Conservation (phyloP, 2,329 filamentous ascomycete species). For the Fusarium sublunatum region DNA sequence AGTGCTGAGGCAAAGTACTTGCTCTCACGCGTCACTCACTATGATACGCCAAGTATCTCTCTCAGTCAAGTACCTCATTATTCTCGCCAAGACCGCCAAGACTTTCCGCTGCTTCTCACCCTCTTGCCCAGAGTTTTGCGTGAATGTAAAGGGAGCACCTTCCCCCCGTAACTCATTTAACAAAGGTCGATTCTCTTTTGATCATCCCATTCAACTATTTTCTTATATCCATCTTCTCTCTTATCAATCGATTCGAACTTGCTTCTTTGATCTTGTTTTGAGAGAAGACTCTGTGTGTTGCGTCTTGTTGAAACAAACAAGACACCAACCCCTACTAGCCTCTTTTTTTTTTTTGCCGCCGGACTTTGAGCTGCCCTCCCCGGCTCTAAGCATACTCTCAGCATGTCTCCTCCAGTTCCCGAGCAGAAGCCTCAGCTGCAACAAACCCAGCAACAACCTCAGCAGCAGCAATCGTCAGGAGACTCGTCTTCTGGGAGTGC, state of each 20-base stretch:
- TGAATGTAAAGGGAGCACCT: constrained; percentile 54
- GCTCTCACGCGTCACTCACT: fast-evolving
- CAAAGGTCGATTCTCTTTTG: constrained; percentile 37
- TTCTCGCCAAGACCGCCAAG: constrained; percentile 52
- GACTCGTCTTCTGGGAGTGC: constrained; percentile 53
- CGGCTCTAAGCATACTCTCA: constrained; percentile 41
- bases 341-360: constrained; percentile 17
- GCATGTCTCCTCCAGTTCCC: constrained; percentile 51
- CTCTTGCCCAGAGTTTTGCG: constrained; percentile 50
- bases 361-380: constrained; percentile 4
- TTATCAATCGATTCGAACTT: constrained; percentile 12
- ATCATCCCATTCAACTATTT: constrained; percentile 28
- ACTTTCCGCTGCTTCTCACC: constrained; percentile 54
- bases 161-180: constrained; percentile 45
- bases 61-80: constrained; percentile 32
- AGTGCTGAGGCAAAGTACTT: constrained; percentile 34
- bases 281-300: constrained; percentile 4
- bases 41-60: background rate
- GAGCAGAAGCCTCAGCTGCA: constrained; percentile 43
- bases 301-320: constrained; percentile 20
- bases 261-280: constrained; percentile 1
- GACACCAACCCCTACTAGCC: constrained; percentile 23
- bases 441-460: constrained; percentile 40
- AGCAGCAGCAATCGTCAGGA: constrained; percentile 39
- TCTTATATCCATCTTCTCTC: background rate